Evolutionary conservation across 345 rosid genomes (phyloP).

Genomic region (Populus deltoides): DNA sequence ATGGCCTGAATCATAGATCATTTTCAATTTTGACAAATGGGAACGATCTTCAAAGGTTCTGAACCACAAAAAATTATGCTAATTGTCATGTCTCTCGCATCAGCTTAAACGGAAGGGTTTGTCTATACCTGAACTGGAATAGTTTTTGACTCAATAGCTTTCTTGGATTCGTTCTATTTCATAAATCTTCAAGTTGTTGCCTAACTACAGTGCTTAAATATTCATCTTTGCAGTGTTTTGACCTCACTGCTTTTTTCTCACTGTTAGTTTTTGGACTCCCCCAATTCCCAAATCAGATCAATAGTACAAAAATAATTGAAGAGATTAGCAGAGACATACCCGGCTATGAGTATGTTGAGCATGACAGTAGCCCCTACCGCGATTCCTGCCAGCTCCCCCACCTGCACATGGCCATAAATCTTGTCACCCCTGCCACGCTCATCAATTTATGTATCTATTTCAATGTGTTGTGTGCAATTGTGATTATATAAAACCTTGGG

Average conservation of each 20-base stretch:
- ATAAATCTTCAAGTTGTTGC: neutral
- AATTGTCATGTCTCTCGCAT: neutral
- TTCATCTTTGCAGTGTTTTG: neutral
- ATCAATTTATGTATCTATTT: neutral
- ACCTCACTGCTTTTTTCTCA: neutral
- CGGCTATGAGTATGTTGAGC: slow-evolving; percentile 87
- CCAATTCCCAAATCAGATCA: neutral
- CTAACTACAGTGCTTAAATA: neutral
- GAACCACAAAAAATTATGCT: slow-evolving; percentile 1
- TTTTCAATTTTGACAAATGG: neutral
- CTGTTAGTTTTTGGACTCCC: neutral
- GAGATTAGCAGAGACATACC: slow-evolving; percentile 35
- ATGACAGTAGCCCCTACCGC: slow-evolving; percentile 93
- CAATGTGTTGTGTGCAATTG: neutral
- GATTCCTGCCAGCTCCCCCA: slow-evolving; percentile 84
- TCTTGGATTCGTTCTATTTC: neutral
- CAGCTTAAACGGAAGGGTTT: neutral
- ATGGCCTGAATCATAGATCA: neutral
- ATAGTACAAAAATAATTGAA: neutral
- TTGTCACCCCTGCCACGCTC: neutral
- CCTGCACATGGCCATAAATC: slow-evolving; percentile 39
- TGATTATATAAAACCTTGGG: neutral
- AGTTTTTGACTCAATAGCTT: neutral
- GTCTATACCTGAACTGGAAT: neutral
- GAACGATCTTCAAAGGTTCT: neutral